phyloP scores from a whole-genome alignment of 2,329 filamentous ascomycete genomes.

The Cercospora sp. region DNA sequence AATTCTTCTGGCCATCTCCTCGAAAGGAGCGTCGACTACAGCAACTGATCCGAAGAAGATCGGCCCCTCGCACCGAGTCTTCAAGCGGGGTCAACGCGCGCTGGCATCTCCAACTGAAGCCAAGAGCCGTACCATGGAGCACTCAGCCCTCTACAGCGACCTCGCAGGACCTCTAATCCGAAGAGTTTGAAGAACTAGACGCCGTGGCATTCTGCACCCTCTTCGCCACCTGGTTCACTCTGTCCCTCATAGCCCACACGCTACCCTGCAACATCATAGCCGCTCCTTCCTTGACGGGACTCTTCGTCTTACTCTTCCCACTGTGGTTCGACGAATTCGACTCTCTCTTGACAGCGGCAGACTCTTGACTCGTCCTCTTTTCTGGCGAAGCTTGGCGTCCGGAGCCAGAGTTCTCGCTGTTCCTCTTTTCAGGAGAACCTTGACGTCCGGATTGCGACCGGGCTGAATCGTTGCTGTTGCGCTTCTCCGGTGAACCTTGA shows the following conservation, averaged over 20 bases:
- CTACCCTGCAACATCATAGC: background rate
- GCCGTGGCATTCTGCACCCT: background rate
- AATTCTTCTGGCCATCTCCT: background rate
- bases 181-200: background rate
- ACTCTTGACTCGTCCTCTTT: background rate
- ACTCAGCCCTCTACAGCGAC: no score
- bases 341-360: background rate
- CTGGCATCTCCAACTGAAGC: no score
- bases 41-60: background rate
- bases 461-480: background rate
- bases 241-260: background rate
- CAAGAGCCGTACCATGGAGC: no score
- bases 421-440: background rate
- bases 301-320: background rate
- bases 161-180: background rate
- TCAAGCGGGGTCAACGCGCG: no score
- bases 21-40: background rate
- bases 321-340: background rate
- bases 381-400: background rate
- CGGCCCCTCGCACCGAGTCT: no score
- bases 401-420: background rate
- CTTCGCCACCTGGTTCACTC: background rate
- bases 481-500: background rate
- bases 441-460: background rate
- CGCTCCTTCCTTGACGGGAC: conserved; percentile 2